Evolutionary conservation across 2,329 filamentous ascomycete species (phyloP).

Genomic region (Calonectria multiphialidica): DNA sequence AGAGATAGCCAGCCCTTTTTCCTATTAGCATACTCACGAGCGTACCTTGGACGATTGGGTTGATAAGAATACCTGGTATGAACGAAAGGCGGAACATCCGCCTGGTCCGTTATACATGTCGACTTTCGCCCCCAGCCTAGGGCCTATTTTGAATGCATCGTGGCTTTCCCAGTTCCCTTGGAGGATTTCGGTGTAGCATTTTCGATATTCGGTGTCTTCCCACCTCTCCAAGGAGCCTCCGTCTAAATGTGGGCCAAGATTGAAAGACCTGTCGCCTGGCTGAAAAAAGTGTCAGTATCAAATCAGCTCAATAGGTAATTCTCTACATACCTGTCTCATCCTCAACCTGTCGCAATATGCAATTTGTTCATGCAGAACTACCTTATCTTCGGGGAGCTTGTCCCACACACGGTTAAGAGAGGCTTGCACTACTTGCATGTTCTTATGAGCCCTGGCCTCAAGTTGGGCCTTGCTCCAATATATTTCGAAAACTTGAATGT

Average conservation of each 20-base stretch:
- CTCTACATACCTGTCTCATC: neutral
- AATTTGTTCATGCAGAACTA: neutral
- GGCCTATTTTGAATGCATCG: neutral
- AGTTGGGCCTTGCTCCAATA: constrained; percentile 8
- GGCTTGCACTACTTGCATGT: neutral
- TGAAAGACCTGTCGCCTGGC: neutral
- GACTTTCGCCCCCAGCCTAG: neutral
- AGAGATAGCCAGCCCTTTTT: neutral
- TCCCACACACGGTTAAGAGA: neutral
- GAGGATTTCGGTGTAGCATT: neutral
- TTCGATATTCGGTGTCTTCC: neutral
- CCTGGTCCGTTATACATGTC: constrained; percentile 4
- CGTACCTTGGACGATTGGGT: too few species aligned
- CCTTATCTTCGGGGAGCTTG: neutral
- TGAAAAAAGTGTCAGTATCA: neutral
- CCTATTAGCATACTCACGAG: neutral
- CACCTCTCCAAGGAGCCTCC: constrained; percentile 3
- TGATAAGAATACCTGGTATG: too few species aligned
- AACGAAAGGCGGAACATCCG: neutral
- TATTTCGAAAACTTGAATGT: neutral
- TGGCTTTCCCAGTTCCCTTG: neutral
- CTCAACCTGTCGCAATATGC: neutral
- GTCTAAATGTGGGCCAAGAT: neutral
- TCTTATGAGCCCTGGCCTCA: neutral
- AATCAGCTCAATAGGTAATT: neutral